Evolutionary conservation across 1,139 yeast species (phyloP).

Genomic region (Casaregolazyma lundiana): DNA sequence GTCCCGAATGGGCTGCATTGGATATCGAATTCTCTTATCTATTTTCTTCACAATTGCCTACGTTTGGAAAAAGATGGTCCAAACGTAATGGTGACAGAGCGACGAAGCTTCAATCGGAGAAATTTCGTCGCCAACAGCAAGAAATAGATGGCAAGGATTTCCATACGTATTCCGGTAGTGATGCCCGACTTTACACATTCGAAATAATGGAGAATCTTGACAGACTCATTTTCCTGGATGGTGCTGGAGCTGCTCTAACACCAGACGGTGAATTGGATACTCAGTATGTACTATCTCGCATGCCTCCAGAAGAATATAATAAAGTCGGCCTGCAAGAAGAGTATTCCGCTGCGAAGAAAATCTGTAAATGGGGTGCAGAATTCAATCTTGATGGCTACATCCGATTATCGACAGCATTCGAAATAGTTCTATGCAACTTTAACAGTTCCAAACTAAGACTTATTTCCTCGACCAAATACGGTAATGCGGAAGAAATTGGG

Average conservation of each 20-base stretch:
- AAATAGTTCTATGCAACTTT: constrained; percentile 52
- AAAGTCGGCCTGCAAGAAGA: constrained; percentile 7
- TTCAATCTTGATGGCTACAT: constrained; percentile 50
- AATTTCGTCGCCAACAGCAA: too few species aligned
- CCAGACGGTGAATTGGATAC: constrained; percentile 52
- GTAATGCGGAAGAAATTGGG: constrained; percentile 26
- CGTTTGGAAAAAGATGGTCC: too few species aligned
- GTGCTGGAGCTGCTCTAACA: constrained; percentile 56
- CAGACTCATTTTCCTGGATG: constrained; percentile 45
- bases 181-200: constrained; percentile 36
- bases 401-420: constrained; percentile 53
- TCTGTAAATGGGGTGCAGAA: constrained; percentile 48
- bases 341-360: constrained; percentile 26
- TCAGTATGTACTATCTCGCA: constrained; percentile 37
- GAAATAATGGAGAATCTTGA: constrained; percentile 42
- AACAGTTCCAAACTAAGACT: constrained; percentile 38
- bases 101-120: too few species aligned
- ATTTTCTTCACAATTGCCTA: constrained; percentile 33
- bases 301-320: constrained; percentile 9
- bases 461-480: constrained; percentile 41
- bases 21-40: constrained; percentile 52
- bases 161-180: too few species aligned
- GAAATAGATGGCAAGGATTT: too few species aligned
- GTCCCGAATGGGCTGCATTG: constrained; percentile 56
- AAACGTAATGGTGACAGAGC: too few species aligned